A percentile compares a stretch with the other conserved stretches of the same genome.
These are phyloP conservation scores for Euphorbia tirucalli DNA, from an alignment of 345 rosid genomes.

Conservation along the genomic window DNA sequence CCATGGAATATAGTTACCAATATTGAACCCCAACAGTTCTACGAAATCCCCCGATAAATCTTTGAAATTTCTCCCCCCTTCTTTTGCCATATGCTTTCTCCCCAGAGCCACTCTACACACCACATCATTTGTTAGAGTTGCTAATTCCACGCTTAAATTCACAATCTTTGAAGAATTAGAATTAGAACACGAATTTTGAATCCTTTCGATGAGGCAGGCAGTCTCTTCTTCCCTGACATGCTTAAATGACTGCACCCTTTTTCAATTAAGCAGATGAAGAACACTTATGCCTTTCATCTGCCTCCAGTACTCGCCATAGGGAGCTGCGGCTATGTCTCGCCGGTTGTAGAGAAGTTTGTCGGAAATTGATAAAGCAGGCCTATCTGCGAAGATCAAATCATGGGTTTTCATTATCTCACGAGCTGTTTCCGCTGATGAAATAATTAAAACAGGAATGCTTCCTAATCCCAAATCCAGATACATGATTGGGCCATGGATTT, in stretches of 20 bases:
- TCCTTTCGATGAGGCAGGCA: conserved; percentile 20
- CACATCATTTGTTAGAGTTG: conserved; percentile 35
- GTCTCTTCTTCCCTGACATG: conserved; percentile 49
- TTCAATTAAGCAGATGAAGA: conserved; percentile 47
- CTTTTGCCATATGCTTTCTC: conserved; percentile 41
- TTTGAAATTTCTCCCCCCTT: conserved; percentile 29
- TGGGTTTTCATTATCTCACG: conserved; percentile 50
- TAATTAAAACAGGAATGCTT: conserved; percentile 37
- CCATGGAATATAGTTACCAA: conserved; percentile 58
- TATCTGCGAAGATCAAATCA: conserved; percentile 44
- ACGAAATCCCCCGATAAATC: conserved; percentile 22
- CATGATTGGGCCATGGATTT: too few species aligned
- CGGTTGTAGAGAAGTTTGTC: conserved; percentile 35
- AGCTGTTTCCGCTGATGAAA: conserved; percentile 54
- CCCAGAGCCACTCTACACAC: conserved; percentile 49
- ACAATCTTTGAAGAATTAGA: conserved; percentile 22
- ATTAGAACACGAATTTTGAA: conserved; percentile 22
- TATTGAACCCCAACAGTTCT: conserved; percentile 34
- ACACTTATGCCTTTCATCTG: conserved; percentile 51
- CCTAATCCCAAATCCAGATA: conserved; percentile 54
- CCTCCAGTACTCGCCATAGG: conserved; percentile 76
- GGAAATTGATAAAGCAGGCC: conserved; percentile 28
- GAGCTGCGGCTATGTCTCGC: conserved; percentile 40
- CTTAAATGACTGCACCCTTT: conserved; percentile 43
- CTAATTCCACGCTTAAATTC: conserved; percentile 38